Percentiles rank a stretch among this genome's conserved stretches.
These are phyloP conservation scores for Saccharum spontaneum DNA, from an alignment of 176 grass and related monocot genomes.

Conservation along the genomic window DNA sequence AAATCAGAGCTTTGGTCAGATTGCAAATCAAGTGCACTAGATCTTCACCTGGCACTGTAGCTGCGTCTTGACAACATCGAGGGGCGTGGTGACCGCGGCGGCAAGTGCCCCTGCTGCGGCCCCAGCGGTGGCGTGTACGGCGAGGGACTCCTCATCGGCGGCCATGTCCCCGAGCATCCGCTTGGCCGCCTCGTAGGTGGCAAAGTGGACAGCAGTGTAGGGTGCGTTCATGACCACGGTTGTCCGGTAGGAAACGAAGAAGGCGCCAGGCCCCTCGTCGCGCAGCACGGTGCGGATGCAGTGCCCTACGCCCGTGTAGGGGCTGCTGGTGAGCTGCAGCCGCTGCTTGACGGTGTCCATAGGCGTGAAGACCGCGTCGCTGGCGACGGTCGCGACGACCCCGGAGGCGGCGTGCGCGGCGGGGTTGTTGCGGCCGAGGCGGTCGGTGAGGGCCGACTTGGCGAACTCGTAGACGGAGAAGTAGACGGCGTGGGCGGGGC, in stretches of 20 bases:
- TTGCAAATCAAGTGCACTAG: not conserved
- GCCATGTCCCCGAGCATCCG: slow-evolving; percentile 65
- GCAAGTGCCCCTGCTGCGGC: slow-evolving; percentile 75
- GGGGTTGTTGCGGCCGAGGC: slow-evolving; percentile 69
- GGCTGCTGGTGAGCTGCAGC: slow-evolving; percentile 86
- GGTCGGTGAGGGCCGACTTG: slow-evolving; percentile 56
- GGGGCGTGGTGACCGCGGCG: slow-evolving; percentile 62
- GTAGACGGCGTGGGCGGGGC: slow-evolving; percentile 89
- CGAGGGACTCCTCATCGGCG: slow-evolving; percentile 63
- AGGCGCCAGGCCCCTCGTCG: slow-evolving; percentile 66
- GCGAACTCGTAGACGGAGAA: slow-evolving; percentile 86
- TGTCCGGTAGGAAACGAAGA: slow-evolving; percentile 75
- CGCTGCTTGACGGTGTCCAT: slow-evolving; percentile 98
- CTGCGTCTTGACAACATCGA: slow-evolving; percentile 91
- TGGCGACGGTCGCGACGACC: slow-evolving; percentile 72
- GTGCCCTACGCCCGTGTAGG: slow-evolving; percentile 68
- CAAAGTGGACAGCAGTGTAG: slow-evolving; percentile 78
- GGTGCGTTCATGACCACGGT: slow-evolving; percentile 92
- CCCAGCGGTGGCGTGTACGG: slow-evolving; percentile 78
- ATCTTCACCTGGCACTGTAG: slow-evolving; percentile 89
- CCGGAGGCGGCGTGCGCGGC: slow-evolving; percentile 73
- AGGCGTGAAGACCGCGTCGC: slow-evolving; percentile 83
- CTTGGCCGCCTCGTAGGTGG: slow-evolving; percentile 86
- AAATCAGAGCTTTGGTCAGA: not conserved
- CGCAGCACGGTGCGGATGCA: slow-evolving; percentile 70